Evolutionary conservation across 805 yeast species (phyloP).

Genomic region (Suhomyces emberorum): DNA sequence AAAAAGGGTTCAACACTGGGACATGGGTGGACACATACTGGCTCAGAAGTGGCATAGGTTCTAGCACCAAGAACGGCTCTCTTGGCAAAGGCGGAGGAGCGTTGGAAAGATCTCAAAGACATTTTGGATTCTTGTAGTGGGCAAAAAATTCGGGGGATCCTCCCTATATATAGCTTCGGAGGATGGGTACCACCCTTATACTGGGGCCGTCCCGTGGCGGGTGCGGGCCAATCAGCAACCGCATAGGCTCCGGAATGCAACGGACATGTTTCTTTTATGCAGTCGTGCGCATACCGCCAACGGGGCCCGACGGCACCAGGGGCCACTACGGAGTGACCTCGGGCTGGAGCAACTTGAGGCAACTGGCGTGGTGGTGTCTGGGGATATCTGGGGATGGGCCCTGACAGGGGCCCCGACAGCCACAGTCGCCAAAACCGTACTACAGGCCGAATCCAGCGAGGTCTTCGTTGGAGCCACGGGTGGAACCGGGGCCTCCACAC

Average conservation of each 20-base stretch:
- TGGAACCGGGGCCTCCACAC: too few relatives aligned
- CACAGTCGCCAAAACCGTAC: background rate
- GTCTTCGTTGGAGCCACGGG: too few relatives aligned
- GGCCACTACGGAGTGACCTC: background rate
- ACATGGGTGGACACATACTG: slow-evolving; percentile 17
- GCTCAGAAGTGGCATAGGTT: slow-evolving; percentile 36
- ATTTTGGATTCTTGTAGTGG: slow-evolving; percentile 4
- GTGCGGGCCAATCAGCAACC: slow-evolving; percentile 7
- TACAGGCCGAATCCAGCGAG: too few relatives aligned
- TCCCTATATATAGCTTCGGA: slow-evolving; percentile 9
- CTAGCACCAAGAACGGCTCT: slow-evolving; percentile 21
- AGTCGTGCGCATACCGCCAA: slow-evolving; percentile 1
- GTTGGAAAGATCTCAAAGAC: slow-evolving; percentile 33
- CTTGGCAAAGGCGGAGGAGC: slow-evolving; percentile 29
- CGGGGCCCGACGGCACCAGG: background rate
- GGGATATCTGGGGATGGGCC: too few relatives aligned
- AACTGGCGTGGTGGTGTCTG: background rate
- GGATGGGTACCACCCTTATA: background rate
- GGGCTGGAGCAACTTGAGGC: background rate
- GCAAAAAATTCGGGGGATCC: slow-evolving; percentile 3
- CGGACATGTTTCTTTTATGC: slow-evolving; percentile 5
- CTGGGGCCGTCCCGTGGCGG: slow-evolving; percentile 8
- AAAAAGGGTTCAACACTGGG: background rate
- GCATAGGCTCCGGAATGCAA: slow-evolving; percentile 4
- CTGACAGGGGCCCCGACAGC: background rate